Base-by-base conservation (phyloP, 2,329 filamentous ascomycete species). In the Arthroderma sp. region DNA sequence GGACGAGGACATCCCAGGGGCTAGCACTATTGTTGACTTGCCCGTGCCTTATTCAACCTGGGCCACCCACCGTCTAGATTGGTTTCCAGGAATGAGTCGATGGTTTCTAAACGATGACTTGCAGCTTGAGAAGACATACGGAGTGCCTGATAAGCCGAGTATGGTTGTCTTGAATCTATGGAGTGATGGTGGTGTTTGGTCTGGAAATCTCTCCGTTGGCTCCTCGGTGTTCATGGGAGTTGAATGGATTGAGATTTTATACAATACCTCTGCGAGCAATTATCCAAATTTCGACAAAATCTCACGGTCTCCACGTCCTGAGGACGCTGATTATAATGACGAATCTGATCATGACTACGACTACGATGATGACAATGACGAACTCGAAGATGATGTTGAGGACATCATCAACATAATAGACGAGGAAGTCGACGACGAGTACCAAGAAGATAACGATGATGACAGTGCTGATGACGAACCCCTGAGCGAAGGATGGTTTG, bases 111-210 rank as follows among this genome's bases (percentile, higher is more conserved):
- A 67, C 46, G 53, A 53, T 10, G 40, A 53, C 29, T 38, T 60
- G 1, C 55, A 57, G 39, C 54, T 58, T 5, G 50, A 53, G n/a
- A 63, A 62, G 36, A 53, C 54, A 2, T 63, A 64, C 30, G 51
- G 56, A 2, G 64, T 68, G 1, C 65, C 65, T 1, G 50, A 56
- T 38, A 48, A 56, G 29, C 59, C 61, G 11, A 66, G 64, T 47
- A 56, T 58, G 47, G 34, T 68, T 10, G 56, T 63, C 10, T 45
- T 68, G 40, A 68, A 68, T 40, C 55, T 68, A 8, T 68, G 66
- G 66, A 68, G 63, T 43, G 59, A 68, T 47, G 66, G 66, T 1
- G 62, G 64, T 0, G 15, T 53, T 3, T 68, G 66, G 65, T 64
- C 64, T 0, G 65, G 65, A 2, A 64, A 66, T 45, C 59, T 68